Evolutionary conservation across 169 alveolate species (phyloP), one percentile per base, ranked within the genome.

Genomic region (Cryptosporidium sp.): DNA sequence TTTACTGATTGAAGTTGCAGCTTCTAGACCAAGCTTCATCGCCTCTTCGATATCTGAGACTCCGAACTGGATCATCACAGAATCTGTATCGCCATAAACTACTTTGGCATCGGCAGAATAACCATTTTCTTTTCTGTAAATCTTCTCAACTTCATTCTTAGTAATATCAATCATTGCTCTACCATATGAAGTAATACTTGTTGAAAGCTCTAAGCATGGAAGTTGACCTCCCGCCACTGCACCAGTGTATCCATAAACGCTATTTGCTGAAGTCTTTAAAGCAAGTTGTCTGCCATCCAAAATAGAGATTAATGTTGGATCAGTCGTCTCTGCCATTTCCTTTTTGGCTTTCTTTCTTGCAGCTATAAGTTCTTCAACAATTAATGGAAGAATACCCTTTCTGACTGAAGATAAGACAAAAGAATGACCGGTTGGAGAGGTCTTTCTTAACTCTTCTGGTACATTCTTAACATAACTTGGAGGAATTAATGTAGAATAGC

Each of bases 221-320:
- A 98, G 92, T 87, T 95, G 96, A 1, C 99, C 99, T 2, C 97
- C 98, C 50, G 97, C 95, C 18, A 96, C 92, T 5, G 99, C 99
- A 9, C 99, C 99, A 12, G 99, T 99, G 87, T 97, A 98, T 8
- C 99, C 99, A 95, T 99, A 99, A 31, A 99, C 99, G 26, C 99
- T 97, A 95, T 99, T 99, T 37, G 99, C 99, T 12, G 99, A 96
- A 70, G 97, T 96, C 93, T 99, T 98, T 67, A 99, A 94, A 29
- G 99, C 99, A 61, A 97, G 94, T 93, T 98, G 98, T 65, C 99
- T 94, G 16, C 99, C 99, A 89, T 99, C 98, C 55, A 98, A 97
- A n/a, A 99, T 99, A 50, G 93, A 86, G 21, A 80, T 52, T 14
- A 92, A 71, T 37, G 84, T 67, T 18, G 98, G 99, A 84, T 97